phyloP scores from a whole-genome alignment of 1,284 basidiomycete genomes.

The Coriolopsis trogii region DNA sequence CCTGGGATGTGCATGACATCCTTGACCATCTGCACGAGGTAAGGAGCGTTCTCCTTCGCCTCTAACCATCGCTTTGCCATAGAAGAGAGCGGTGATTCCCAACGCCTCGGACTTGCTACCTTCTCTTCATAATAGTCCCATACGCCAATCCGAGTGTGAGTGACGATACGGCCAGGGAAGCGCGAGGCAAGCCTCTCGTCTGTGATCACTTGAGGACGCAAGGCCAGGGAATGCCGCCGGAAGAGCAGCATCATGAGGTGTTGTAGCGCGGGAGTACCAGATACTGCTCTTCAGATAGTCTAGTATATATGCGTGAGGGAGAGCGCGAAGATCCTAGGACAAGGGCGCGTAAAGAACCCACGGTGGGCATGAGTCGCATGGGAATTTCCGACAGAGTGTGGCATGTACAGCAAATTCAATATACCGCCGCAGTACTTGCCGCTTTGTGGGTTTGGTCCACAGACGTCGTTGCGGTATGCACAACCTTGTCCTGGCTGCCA shows the following conservation, averaged over 20 bases:
- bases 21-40: conserved; percentile 64
- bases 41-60: conserved; percentile 53
- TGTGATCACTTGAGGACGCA: not conserved
- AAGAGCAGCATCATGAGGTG: not conserved
- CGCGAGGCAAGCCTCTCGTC: conserved; percentile 31
- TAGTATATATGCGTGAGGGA: not conserved
- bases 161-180: conserved; percentile 38
- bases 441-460: too few species aligned
- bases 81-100: conserved; percentile 41
- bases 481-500: too few species aligned
- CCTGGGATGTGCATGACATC: conserved; percentile 58
- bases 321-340: not conserved
- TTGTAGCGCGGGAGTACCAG: not conserved
- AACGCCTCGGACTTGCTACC: conserved; percentile 36
- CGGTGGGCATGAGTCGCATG: too few species aligned
- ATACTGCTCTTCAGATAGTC: not conserved
- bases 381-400: too few species aligned
- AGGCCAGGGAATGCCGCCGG: not conserved
- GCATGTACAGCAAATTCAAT: too few species aligned
- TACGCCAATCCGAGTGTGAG: conserved; percentile 62
- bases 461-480: too few species aligned
- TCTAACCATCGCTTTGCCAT: conserved; percentile 48
- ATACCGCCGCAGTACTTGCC: too few species aligned
- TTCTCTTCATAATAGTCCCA: conserved; percentile 76
- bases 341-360: not conserved